A percentile compares a stretch with the other conserved stretches of the same genome.
phyloP scores from a whole-genome alignment of 1,284 basidiomycete species.

The Phlebopus sp. region DNA sequence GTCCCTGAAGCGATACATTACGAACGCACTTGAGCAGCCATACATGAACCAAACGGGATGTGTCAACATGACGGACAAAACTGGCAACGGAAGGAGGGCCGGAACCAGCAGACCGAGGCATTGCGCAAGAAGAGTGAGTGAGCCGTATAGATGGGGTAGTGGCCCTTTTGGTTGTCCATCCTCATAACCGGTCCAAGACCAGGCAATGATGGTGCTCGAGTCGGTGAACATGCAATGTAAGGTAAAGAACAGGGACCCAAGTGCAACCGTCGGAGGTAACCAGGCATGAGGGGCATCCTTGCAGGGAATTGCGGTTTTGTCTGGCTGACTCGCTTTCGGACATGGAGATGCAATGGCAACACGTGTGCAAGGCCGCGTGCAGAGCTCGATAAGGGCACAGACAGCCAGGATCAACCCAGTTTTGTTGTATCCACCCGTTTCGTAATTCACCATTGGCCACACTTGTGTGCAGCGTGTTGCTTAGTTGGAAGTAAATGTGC shows the following conservation, averaged over 20 bases:
- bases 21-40: slow-evolving; percentile 50
- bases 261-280: slow-evolving; percentile 53
- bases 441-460: slow-evolving; percentile 75
- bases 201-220: slow-evolving; percentile 80
- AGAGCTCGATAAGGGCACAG: slow-evolving; percentile 50
- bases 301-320: slow-evolving; percentile 10
- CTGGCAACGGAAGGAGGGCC: slow-evolving; percentile 31
- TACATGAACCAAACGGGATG: slow-evolving; percentile 52
- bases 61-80: slow-evolving; percentile 29
- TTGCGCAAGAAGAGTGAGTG: slow-evolving; percentile 67
- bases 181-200: slow-evolving; percentile 87
- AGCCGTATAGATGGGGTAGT: slow-evolving; percentile 70
- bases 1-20: slow-evolving; percentile 60
- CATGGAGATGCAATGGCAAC: neutral
- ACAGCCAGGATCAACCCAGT: slow-evolving; percentile 54
- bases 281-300: slow-evolving; percentile 34
- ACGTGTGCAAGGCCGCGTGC: slow-evolving; percentile 32
- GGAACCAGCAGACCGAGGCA: slow-evolving; percentile 53
- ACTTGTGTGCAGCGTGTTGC: slow-evolving; percentile 39
- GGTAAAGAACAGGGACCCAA: slow-evolving; percentile 75
- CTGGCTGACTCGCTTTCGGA: slow-evolving; percentile 12
- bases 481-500: neutral
- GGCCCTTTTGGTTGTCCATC: slow-evolving; percentile 67
- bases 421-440: slow-evolving; percentile 73
- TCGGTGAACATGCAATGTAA: slow-evolving; percentile 81